Evolutionary conservation across 768 basidiomycete species (phyloP).

Genomic region (Leucosporidium creatinivorum): DNA sequence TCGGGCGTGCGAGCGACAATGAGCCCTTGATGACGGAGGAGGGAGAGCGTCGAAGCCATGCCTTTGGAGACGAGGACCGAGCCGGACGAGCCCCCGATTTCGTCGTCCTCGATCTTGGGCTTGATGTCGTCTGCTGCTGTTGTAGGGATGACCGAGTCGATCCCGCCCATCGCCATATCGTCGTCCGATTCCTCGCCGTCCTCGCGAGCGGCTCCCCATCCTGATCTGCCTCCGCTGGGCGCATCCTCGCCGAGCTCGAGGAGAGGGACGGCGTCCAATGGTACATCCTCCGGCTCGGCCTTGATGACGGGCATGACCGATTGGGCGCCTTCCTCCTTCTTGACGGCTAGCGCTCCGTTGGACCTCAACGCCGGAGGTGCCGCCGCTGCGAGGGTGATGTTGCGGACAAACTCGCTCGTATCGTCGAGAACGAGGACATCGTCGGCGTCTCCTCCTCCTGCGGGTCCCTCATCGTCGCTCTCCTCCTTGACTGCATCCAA

Average conservation of each 20-base stretch:
- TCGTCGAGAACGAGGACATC: constrained; percentile 82
- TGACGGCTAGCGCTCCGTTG: background rate
- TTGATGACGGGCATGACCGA: constrained; percentile 33
- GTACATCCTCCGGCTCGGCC: constrained; percentile 18
- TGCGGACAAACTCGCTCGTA: constrained; percentile 91
- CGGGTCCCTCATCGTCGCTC: constrained; percentile 37
- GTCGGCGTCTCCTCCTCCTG: constrained; percentile 45
- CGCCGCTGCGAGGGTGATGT: constrained; percentile 36
- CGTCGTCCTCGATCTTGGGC: constrained; percentile 40
- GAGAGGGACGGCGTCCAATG: no score
- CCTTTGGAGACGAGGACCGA: constrained; percentile 77
- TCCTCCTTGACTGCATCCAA: constrained; percentile 48
- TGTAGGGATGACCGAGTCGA: constrained; percentile 35
- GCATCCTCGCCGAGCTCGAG: constrained; percentile 8
- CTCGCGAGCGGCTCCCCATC: constrained; percentile 46
- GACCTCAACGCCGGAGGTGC: constrained; percentile 1
- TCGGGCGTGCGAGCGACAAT: constrained; percentile 60
- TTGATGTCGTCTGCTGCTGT: constrained; percentile 39
- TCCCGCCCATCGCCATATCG: constrained; percentile 62
- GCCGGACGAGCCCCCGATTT: constrained; percentile 55
- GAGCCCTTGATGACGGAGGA: constrained; percentile 88
- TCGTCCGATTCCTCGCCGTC: constrained; percentile 46
- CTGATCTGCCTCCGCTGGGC: background rate
- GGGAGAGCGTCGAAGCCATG: constrained; percentile 77
- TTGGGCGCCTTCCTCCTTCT: constrained; percentile 15